phyloP scores from a whole-genome alignment of 495 filamentous ascomycete genomes.

The Trichoderma reesei region DNA sequence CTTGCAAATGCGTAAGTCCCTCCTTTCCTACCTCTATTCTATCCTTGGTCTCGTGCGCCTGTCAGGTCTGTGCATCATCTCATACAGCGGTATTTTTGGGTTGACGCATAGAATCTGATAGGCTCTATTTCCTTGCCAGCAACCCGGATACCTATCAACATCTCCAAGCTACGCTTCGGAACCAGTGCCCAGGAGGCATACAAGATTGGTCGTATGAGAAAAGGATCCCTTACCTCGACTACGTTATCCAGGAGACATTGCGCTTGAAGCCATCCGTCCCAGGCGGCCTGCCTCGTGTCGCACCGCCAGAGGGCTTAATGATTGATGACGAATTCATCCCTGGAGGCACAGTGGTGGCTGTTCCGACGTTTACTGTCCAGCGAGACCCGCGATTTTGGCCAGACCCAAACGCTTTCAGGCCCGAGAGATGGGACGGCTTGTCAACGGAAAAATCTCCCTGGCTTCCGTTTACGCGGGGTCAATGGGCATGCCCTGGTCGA shows the following conservation, averaged over 20 bases:
- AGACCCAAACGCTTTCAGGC: conserved; percentile 37
- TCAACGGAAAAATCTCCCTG: conserved; percentile 17
- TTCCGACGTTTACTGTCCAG: conserved; percentile 18
- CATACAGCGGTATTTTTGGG: neutral
- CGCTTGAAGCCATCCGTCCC: conserved; percentile 37
- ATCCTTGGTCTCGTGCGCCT: neutral
- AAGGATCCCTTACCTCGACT: conserved; percentile 29
- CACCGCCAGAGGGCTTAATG: conserved; percentile 35
- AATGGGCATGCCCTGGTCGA: conserved; percentile 20
- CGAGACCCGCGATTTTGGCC: conserved; percentile 32
- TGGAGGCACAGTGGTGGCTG: conserved; percentile 25
- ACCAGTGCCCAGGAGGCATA: conserved; percentile 11
- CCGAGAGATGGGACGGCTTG: conserved; percentile 38
- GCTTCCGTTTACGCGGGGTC: conserved; percentile 18
- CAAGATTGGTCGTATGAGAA: conserved; percentile 19
- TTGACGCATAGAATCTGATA: neutral
- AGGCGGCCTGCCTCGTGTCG: conserved; percentile 24
- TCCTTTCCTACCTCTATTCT: neutral
- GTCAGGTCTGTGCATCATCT: too few species aligned
- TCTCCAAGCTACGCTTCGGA: conserved; percentile 15
- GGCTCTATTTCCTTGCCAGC: conserved; percentile 17
- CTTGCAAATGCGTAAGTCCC: conserved; percentile 11
- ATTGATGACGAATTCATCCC: conserved; percentile 42
- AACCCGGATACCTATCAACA: conserved; percentile 14
- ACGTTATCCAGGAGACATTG: conserved; percentile 45